These are phyloP conservation scores for Chytridiales sp. DNA, from an alignment of 371 early-diverging fungal genomes.

Conservation along the genomic window DNA sequence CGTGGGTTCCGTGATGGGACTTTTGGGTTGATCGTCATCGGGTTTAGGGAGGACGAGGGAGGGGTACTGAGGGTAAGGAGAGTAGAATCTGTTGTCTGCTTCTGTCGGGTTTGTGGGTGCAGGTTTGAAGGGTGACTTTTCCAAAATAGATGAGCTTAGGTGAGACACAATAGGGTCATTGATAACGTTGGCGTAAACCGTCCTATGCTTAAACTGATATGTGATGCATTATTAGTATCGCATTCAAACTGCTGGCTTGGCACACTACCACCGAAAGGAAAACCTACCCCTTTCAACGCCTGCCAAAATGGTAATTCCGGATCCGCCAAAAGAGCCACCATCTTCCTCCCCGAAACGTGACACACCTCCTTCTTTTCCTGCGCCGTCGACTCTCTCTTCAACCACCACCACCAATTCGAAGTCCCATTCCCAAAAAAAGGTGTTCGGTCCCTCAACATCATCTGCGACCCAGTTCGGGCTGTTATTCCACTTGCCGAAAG, in stretches of 20 bases:
- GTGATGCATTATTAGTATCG: too few relatives aligned
- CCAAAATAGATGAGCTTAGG: slow-evolving; percentile 62
- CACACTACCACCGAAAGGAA: too few relatives aligned
- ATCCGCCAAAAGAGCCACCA: slow-evolving; percentile 63
- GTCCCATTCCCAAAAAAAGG: too few relatives aligned
- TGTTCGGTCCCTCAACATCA: slow-evolving; percentile 27
- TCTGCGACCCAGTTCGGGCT: slow-evolving; percentile 33
- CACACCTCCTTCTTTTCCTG: slow-evolving; percentile 5
- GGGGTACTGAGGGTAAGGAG: slow-evolving; percentile 27
- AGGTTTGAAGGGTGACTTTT: slow-evolving; percentile 29
- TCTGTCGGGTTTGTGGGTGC: slow-evolving; percentile 17
- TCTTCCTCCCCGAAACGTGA: slow-evolving; percentile 35
- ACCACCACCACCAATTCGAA: slow-evolving; percentile 6
- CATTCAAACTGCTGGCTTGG: too few relatives aligned
- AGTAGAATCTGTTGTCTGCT: slow-evolving; percentile 21
- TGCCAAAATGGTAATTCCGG: slow-evolving; percentile 59
- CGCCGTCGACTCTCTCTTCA: neutral
- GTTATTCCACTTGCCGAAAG: slow-evolving; percentile 30
- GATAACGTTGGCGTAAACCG: slow-evolving; percentile 64
- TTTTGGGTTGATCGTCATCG: neutral
- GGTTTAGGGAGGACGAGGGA: slow-evolving; percentile 20
- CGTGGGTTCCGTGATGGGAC: slow-evolving; percentile 1
- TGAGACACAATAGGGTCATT: slow-evolving; percentile 72
- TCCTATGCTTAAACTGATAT: slow-evolving; percentile 50
- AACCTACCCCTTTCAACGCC: slow-evolving; percentile 47